Conservation (phyloP, 163 green algal species). For the Chloroidium sp. region DNA sequence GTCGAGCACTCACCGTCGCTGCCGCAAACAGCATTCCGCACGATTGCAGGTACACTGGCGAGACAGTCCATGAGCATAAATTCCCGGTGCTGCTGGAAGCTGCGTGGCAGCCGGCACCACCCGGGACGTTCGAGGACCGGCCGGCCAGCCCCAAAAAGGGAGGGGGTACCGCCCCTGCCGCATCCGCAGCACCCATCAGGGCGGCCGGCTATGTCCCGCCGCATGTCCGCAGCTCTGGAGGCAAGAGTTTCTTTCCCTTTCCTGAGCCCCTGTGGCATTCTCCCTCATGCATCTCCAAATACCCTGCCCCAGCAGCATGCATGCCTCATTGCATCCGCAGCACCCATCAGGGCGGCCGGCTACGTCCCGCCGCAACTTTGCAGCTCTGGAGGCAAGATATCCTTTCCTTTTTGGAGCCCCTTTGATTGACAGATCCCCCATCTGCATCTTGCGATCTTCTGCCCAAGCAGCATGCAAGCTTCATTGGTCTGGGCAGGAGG, state of each 20-base stretch:
- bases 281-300: too few relatives aligned
- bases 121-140: conserved; percentile 48
- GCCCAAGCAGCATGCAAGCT: too few relatives aligned
- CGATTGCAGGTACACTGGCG: conserved; percentile 39
- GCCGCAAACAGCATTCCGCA: not conserved
- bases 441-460: too few relatives aligned
- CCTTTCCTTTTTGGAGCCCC: too few relatives aligned
- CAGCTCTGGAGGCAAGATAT: not conserved
- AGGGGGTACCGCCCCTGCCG: not conserved
- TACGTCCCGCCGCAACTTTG: conserved; percentile 58
- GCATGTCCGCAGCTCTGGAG: conserved; percentile 20
- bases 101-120: conserved; percentile 37
- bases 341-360: conserved; percentile 19
- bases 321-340: not conserved
- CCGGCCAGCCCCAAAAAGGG: conserved; percentile 19
- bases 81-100: conserved; percentile 62
- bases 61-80: conserved; percentile 20
- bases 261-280: too few relatives aligned
- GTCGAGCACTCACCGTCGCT: not conserved
- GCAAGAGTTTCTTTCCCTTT: not conserved
- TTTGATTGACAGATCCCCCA: too few relatives aligned
- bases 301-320: too few relatives aligned
- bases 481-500: too few relatives aligned
- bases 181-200: conserved; percentile 3
- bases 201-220: conserved; percentile 56